Evolutionary conservation across 2,329 filamentous ascomycete species (phyloP), one percentile per base, ranked within the genome.

Genomic region (Tolypocladium pustulatum): DNA sequence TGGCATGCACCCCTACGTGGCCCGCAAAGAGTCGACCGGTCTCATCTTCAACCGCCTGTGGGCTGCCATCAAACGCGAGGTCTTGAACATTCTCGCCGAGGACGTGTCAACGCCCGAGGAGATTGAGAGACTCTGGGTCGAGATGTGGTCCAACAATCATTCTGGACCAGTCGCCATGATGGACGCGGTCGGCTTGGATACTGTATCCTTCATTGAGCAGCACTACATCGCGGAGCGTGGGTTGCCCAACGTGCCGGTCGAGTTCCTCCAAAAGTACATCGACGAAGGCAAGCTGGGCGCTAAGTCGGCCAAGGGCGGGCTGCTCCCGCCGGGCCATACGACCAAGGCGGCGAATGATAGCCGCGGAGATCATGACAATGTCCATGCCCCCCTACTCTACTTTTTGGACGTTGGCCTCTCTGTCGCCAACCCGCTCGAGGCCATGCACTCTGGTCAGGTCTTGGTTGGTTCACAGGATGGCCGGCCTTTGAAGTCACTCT

Each of bases 21-120:
- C 78, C 0, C 63, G 71, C 8, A 77, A 75, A 55, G 75, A 82
- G 61, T 81, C 78, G 0, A 81, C 79, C 0, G 77, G 81, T 0
- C 78, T 83, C 61, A 77, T 84, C 40, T 80, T 81, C 63, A 83
- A 83, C 57, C 76, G 81, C 0, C 66, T 83, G 0, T 84, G 81
- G 80, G 81, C 81, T 0, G 81, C 81, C 0, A 72, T 83, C 20
- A 83, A 83, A 65, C 72, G 81, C 2, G 81, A 84, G 62, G 67
- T 69, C 0, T 61, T 83, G 56, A 73, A 66, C 0, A 78, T 83
- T 12, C 61, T 83, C 3, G 71, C 76, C 0, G 80, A 83, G 55
- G 80, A 73, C 0, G 78, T 83, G 0, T 73, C 74, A 0, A 71
- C 69, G 0, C 78, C 81, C 0, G 68, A 74, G n/a, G 75, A 81